Conservation (phyloP, 2,329 filamentous ascomycete genomes). For the Epichloe uncinata region DNA sequence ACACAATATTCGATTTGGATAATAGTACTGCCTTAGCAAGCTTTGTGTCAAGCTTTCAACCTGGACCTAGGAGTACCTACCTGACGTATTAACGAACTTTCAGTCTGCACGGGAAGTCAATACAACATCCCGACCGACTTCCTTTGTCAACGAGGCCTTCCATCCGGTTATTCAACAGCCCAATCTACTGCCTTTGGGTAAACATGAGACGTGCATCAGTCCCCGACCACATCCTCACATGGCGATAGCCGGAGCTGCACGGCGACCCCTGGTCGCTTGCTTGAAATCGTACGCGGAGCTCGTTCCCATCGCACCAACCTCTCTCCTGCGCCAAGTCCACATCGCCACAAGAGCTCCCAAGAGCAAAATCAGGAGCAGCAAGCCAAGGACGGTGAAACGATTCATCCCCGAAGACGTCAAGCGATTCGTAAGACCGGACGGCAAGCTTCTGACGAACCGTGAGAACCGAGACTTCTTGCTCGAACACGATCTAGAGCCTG, state of each 20-base stretch:
- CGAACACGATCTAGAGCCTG: conserved; percentile 11
- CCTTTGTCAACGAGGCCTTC: not conserved
- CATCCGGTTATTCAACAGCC: not conserved
- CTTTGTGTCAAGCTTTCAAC: no score
- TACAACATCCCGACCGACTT: no score
- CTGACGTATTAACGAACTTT: no score
- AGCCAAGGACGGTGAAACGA: conserved; percentile 4
- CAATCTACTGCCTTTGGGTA: not conserved
- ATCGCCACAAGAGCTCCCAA: not conserved
- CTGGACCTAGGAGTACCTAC: no score
- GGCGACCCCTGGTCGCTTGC: conserved; percentile 1
- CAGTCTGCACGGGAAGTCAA: no score
- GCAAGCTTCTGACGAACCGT: conserved; percentile 17
- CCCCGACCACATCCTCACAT: conserved; percentile 10
- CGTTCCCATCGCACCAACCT: not conserved
- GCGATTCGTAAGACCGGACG: conserved; percentile 11
- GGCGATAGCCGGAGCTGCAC: conserved; percentile 12
- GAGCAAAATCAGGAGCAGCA: not conserved
- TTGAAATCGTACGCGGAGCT: not conserved
- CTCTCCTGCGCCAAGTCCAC: not conserved
- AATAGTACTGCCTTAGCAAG: no score
- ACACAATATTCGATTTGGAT: no score
- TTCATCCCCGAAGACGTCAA: conserved; percentile 11
- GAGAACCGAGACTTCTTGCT: conserved; percentile 17
- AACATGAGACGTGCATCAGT: conserved; percentile 8